These are phyloP conservation scores for Ustilago xerochloae DNA, from an alignment of 1,284 basidiomycete species.

Conservation along the genomic window DNA sequence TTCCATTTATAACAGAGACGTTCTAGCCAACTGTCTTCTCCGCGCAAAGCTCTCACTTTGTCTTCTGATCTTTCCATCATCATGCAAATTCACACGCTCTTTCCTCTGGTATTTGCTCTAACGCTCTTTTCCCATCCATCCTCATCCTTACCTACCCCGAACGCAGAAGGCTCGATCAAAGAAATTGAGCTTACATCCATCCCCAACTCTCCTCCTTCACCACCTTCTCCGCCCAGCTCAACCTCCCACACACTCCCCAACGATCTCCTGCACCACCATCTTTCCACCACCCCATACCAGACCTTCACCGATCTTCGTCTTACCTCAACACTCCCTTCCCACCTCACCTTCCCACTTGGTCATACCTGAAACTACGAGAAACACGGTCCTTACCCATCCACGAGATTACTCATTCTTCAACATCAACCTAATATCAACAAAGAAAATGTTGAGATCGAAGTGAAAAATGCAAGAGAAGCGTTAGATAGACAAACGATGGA, in stretches of 20 bases:
- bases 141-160: too few relatives aligned
- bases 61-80: too few relatives aligned
- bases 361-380: neutral
- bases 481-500: neutral
- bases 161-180: too few relatives aligned
- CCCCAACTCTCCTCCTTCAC: neutral
- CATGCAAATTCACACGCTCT: too few relatives aligned
- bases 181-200: neutral
- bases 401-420: neutral
- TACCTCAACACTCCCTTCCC: too few relatives aligned
- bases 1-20: too few relatives aligned
- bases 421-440: neutral
- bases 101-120: too few relatives aligned
- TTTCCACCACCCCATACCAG: neutral
- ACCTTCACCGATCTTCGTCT: slow-evolving; percentile 16
- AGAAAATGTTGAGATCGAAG: neutral
- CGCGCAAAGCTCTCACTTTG: too few relatives aligned
- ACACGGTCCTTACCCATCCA: slow-evolving; percentile 15
- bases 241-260: neutral
- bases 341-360: slow-evolving; percentile 1
- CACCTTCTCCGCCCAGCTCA: neutral
- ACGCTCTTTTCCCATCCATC: too few relatives aligned
- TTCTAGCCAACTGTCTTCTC: too few relatives aligned
- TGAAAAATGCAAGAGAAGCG: slow-evolving; percentile 18
- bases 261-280: neutral